A percentile compares a stretch with the other conserved stretches of the same genome.
These are phyloP conservation scores for Xerocomellus chrysenteron DNA, from an alignment of 768 basidiomycete genomes.

Conservation along the genomic window DNA sequence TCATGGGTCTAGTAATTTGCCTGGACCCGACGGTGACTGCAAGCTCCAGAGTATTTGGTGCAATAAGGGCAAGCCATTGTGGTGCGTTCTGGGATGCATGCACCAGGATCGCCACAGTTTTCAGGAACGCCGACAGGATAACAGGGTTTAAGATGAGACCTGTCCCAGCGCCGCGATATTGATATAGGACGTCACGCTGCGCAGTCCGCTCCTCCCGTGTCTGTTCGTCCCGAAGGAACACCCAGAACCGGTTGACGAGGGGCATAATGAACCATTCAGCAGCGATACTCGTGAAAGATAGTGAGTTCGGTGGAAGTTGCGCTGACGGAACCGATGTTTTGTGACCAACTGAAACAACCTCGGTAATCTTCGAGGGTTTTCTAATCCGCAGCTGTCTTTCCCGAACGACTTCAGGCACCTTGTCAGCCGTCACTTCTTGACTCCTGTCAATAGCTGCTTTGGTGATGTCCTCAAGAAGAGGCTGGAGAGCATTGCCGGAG, in stretches of 20 bases:
- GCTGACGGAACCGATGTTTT: constrained; percentile 15
- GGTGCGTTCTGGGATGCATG: constrained; percentile 80
- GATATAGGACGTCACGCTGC: constrained; percentile 48
- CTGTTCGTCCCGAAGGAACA: constrained; percentile 85
- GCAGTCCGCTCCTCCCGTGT: constrained; percentile 70
- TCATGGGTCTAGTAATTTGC: constrained; percentile 48
- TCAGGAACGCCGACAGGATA: constrained; percentile 72
- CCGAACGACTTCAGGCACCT: constrained; percentile 61
- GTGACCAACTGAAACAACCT: constrained; percentile 32
- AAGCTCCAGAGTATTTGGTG: constrained; percentile 80
- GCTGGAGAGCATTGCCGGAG: constrained; percentile 46
- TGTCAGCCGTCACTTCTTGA: constrained; percentile 51
- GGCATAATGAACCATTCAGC: constrained; percentile 89
- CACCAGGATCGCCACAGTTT: constrained; percentile 74
- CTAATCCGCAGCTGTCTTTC: constrained; percentile 73
- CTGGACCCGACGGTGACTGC: constrained; percentile 76
- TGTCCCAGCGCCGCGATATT: constrained; percentile 73
- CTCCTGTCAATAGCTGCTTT: constrained; percentile 61
- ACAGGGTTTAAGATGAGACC: constrained; percentile 80
- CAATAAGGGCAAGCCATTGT: constrained; percentile 78
- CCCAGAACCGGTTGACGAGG: constrained; percentile 91
- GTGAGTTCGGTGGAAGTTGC: constrained; percentile 5
- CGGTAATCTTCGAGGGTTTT: constrained; percentile 45
- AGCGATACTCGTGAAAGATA: constrained; percentile 67
- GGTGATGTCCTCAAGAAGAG: constrained; percentile 63